Conservation (phyloP, 495 filamentous ascomycete species). For the Annulohypoxylon maeteangense region DNA sequence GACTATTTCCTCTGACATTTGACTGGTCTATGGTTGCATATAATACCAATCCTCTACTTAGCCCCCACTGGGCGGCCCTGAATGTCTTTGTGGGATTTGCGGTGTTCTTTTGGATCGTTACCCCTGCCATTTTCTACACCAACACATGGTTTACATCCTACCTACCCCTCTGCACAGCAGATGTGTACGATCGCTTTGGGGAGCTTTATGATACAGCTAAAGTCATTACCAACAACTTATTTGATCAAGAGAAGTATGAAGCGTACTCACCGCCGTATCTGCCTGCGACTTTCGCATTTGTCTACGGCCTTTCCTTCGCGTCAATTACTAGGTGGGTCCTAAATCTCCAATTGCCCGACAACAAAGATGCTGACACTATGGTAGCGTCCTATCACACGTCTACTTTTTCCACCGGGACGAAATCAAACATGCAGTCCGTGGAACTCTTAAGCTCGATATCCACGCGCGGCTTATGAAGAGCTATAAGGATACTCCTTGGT, state of each 20-base stretch:
- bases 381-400: slow-evolving; percentile 46
- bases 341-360: slow-evolving; percentile 40
- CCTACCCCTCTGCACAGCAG: slow-evolving; percentile 42
- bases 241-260: slow-evolving; percentile 42
- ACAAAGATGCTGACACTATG: slow-evolving; percentile 46
- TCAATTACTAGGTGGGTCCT: slow-evolving; percentile 53
- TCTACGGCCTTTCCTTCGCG: slow-evolving; percentile 46
- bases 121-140: slow-evolving; percentile 50
- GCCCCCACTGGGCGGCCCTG: slow-evolving; percentile 43
- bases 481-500: slow-evolving; percentile 44
- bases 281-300: slow-evolving; percentile 44
- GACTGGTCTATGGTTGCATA: slow-evolving; percentile 47
- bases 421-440: slow-evolving; percentile 40
- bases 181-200: slow-evolving; percentile 45
- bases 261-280: slow-evolving; percentile 46
- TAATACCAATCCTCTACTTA: slow-evolving; percentile 43
- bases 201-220: slow-evolving; percentile 39
- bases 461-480: slow-evolving; percentile 43
- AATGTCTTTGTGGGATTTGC: slow-evolving; percentile 47
- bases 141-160: slow-evolving; percentile 47
- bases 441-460: slow-evolving; percentile 49
- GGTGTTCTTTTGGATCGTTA: slow-evolving; percentile 45
- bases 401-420: slow-evolving; percentile 46
- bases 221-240: slow-evolving; percentile 40
- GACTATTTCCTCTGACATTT: slow-evolving; percentile 47